phyloP scores from a whole-genome alignment of 352 stramenopile genomes.

The Pythium periplocum region DNA sequence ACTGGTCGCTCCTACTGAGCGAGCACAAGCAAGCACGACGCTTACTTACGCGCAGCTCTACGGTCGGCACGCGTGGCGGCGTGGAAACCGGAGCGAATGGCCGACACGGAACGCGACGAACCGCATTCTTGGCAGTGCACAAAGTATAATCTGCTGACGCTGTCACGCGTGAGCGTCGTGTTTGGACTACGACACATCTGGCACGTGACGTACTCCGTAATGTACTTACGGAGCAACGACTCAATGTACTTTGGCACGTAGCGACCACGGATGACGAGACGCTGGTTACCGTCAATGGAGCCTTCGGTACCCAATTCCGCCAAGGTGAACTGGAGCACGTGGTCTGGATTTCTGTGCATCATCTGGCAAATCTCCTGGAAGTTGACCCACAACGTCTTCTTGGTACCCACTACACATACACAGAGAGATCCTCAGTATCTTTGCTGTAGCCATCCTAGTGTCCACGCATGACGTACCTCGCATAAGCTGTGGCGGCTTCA shows the following conservation, averaged over 20 bases:
- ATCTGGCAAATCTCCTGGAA: slow-evolving; percentile 98
- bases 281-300: slow-evolving; percentile 98
- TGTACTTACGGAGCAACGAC: slow-evolving; percentile 99
- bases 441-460: not conserved
- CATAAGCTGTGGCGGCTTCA: slow-evolving; percentile 90
- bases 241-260: slow-evolving; percentile 99
- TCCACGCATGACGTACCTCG: slow-evolving; percentile 20
- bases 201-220: slow-evolving; percentile 99
- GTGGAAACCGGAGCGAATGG: slow-evolving; percentile 98
- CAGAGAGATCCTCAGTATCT: not conserved
- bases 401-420: slow-evolving; percentile 79
- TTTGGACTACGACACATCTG: slow-evolving; percentile 98
- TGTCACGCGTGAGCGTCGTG: slow-evolving; percentile 97
- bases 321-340: slow-evolving; percentile 99
- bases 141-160: slow-evolving; percentile 96
- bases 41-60: slow-evolving; percentile 80
- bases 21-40: no score
- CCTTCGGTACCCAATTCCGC: slow-evolving; percentile 99
- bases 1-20: no score
- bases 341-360: slow-evolving; percentile 97
- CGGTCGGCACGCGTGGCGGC: slow-evolving; percentile 85
- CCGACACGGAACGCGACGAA: slow-evolving; percentile 93
- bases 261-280: slow-evolving; percentile 97
- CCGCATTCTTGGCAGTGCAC: slow-evolving; percentile 98
- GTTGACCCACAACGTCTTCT: slow-evolving; percentile 99